These are phyloP conservation scores for Aureobasidium sp. DNA, from an alignment of 2,329 filamentous ascomycete species.

Conservation along the genomic window DNA sequence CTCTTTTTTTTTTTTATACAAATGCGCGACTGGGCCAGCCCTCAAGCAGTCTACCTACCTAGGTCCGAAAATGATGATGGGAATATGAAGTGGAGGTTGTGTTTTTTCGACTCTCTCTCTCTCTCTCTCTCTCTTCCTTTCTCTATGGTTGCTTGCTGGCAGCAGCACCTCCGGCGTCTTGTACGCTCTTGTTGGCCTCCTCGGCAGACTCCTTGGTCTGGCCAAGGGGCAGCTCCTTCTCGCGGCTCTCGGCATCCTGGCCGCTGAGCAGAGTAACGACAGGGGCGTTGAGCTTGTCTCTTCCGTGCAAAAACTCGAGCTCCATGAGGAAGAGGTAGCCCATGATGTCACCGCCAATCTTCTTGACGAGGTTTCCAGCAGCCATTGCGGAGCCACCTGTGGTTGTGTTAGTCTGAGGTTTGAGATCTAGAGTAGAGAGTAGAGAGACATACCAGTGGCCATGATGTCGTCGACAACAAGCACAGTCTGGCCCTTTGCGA, in stretches of 20 bases:
- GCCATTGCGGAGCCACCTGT: slow-evolving; percentile 84
- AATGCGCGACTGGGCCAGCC: neutral
- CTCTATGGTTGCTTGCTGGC: slow-evolving; percentile 18
- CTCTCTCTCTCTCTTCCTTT: neutral
- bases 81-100: neutral
- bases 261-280: slow-evolving; percentile 73
- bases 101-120: neutral
- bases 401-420: slow-evolving; percentile 5
- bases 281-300: slow-evolving; percentile 77
- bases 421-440: no score
- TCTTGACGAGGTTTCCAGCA: slow-evolving; percentile 74
- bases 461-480: slow-evolving; percentile 97
- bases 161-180: slow-evolving; percentile 20
- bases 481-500: slow-evolving; percentile 80
- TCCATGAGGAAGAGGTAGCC: slow-evolving; percentile 95
- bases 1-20: neutral
- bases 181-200: slow-evolving; percentile 19
- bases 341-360: slow-evolving; percentile 76
- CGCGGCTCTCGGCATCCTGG: slow-evolving; percentile 34
- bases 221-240: slow-evolving; percentile 18
- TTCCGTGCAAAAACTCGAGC: slow-evolving; percentile 84
- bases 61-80: neutral
- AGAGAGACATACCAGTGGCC: slow-evolving; percentile 90
- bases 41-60: neutral
- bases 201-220: slow-evolving; percentile 20